phyloP scores from a whole-genome alignment of 306 rosid species.

The Ceratonia siliqua region DNA sequence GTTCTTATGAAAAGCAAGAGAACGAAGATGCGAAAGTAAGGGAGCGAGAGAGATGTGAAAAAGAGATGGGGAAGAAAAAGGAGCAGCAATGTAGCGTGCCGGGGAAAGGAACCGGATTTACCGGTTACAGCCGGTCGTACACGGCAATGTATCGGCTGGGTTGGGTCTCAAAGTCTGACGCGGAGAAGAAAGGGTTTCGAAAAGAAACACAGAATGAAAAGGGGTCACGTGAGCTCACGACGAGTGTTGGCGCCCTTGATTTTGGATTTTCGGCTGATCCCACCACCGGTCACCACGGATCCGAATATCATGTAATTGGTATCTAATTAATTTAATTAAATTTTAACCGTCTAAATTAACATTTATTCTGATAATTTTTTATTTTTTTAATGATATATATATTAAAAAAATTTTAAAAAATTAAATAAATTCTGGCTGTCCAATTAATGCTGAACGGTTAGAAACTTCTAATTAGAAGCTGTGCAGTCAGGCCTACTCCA shows the following conservation, averaged over 20 bases:
- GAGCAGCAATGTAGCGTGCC: background rate
- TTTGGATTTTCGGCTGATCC: background rate
- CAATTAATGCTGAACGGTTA: too few relatives aligned
- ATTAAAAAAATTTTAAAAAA: too few relatives aligned
- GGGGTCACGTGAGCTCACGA: background rate
- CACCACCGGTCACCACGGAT: too few relatives aligned
- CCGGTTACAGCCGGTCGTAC: conserved; percentile 49
- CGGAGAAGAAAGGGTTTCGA: conserved; percentile 18
- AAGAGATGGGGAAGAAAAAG: background rate
- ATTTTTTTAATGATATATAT: too few relatives aligned
- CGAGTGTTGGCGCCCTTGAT: background rate
- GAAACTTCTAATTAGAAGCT: too few relatives aligned
- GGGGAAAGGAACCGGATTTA: conserved; percentile 28
- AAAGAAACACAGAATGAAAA: background rate
- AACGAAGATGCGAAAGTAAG: background rate
- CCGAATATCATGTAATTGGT: too few relatives aligned
- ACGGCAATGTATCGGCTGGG: conserved; percentile 8
- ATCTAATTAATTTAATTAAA: too few relatives aligned
- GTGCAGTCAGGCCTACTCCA: too few relatives aligned
- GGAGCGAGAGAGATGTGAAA: background rate
- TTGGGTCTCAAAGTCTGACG: conserved; percentile 17
- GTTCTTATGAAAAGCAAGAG: conserved; percentile 17
- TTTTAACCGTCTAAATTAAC: too few relatives aligned
- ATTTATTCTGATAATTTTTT: too few relatives aligned
- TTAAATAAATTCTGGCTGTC: too few relatives aligned